Base-by-base conservation (phyloP, 352 stramenopile genomes). In the Pythium vanterpoolii region DNA sequence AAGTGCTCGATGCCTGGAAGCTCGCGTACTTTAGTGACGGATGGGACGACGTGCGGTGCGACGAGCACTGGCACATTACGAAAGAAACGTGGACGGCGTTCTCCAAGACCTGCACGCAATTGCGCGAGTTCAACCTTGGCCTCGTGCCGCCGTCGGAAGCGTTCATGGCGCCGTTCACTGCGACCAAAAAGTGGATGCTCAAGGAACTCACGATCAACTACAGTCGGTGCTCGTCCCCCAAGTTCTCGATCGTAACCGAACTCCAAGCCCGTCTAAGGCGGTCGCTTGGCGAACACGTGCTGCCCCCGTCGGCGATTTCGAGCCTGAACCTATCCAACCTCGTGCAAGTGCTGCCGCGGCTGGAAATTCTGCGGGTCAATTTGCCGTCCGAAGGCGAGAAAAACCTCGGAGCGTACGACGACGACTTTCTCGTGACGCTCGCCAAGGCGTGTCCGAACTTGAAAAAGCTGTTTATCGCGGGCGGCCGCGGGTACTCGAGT, bases 101-200 rank as follows among this genome's bases (percentile, higher is more conserved):
- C 34, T 81, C 71, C 45, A 46, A 26, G 4, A 62, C 57, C 9
- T 85, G 77, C 24, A 55, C 63, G 8, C 38, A 73, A 7, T 46
- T 87, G 30, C 69, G 68, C 2, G 75, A 85, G 60, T 87, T 87
- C 59, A 85, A 85, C 54, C 85, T 76, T 73, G 65, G 63, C 0
- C 73, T 83, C 26, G 75, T 78, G 19, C 77, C 77, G 11, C 83
- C 80, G 43, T 72, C 63, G 0, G 77, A 85, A 19, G 64, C 56
- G 0, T 87, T 84, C 53, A 69, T 87, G 14, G 53, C 64, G 16
- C 65, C 73, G 16, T 87, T 87, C 27, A 73, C 72, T 1, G 62
- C 65, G 1, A 70, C 68, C 4, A 56, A 60, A 9, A 86, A 83
- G 56, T 69, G 46, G 23, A 68, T 69, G 16, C 62, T 87, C 48